Conservation (phyloP, 805 yeast species). For the Candida hungchunana region DNA sequence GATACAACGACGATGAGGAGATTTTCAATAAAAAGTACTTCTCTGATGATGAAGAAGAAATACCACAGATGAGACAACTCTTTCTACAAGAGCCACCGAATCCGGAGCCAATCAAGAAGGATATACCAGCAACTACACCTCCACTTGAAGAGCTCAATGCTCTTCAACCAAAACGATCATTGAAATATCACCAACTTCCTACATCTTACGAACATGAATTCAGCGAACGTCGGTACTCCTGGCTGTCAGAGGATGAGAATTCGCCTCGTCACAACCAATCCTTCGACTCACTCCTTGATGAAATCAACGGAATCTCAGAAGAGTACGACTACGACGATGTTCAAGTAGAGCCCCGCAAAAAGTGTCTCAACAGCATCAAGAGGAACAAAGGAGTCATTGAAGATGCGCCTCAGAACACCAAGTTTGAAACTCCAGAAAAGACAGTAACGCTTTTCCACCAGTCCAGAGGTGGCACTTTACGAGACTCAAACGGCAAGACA, state of each 20-base stretch:
- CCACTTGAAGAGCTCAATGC: slow-evolving; percentile 7
- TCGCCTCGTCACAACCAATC: slow-evolving; percentile 17
- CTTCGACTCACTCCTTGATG: slow-evolving; percentile 45
- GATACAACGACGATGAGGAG: slow-evolving; percentile 31
- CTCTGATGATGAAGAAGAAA: slow-evolving; percentile 23
- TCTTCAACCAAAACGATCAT: slow-evolving; percentile 13
- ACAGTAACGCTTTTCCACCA: slow-evolving; percentile 37
- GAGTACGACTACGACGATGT: slow-evolving; percentile 28
- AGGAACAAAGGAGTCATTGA: slow-evolving; percentile 19
- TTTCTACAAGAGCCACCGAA: background rate
- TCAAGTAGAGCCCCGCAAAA: slow-evolving; percentile 10
- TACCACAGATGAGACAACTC: background rate
- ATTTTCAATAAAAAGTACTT: slow-evolving; percentile 26
- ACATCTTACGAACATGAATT: slow-evolving; percentile 34
- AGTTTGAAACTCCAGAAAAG: slow-evolving; percentile 32
- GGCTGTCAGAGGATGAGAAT: slow-evolving; percentile 28
- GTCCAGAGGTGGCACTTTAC: slow-evolving; percentile 10
- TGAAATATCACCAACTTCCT: slow-evolving; percentile 38
- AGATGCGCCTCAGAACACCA: slow-evolving; percentile 30
- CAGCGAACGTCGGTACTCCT: slow-evolving; percentile 18
- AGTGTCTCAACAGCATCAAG: slow-evolving; percentile 15
- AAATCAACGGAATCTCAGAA: slow-evolving; percentile 46
- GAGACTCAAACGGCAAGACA: background rate
- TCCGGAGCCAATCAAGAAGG: background rate
- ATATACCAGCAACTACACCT: no score